Conservation (phyloP, 2,329 filamentous ascomycete species). For the Hypoxylon sp. region DNA sequence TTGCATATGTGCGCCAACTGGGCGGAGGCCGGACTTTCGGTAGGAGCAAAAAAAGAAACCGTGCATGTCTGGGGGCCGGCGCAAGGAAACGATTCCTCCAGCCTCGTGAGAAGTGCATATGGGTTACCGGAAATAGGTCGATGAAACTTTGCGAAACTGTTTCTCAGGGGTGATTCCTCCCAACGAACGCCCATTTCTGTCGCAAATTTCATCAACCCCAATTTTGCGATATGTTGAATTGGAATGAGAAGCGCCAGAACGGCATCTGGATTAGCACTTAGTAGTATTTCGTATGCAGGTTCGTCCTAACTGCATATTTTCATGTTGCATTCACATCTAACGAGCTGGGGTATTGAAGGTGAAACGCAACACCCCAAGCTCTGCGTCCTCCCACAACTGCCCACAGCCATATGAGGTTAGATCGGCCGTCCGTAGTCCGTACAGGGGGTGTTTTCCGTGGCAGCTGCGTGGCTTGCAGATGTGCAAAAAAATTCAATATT, state of each 20-base stretch:
- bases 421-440: neutral
- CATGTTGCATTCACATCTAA: too few relatives aligned
- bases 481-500: neutral
- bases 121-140: conserved; percentile 21
- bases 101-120: conserved; percentile 23
- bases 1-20: conserved; percentile 19
- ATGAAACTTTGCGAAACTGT: conserved; percentile 30
- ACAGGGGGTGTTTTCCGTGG: neutral
- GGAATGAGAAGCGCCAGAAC: neutral
- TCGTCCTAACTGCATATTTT: too few relatives aligned
- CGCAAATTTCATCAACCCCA: conserved; percentile 3
- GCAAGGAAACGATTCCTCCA: conserved; percentile 26
- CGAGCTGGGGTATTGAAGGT: neutral
- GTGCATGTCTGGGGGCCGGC: conserved; percentile 19
- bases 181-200: conserved; percentile 25
- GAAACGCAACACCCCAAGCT: neutral
- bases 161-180: conserved; percentile 14
- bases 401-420: neutral
- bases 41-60: conserved; percentile 6
- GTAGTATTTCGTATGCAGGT: too few relatives aligned
- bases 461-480: neutral
- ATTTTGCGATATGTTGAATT: neutral
- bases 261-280: neutral
- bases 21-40: conserved; percentile 17
- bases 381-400: neutral